Conservation (phyloP, 1,139 yeast genomes). For the Scheffersomyces illinoinensis region DNA sequence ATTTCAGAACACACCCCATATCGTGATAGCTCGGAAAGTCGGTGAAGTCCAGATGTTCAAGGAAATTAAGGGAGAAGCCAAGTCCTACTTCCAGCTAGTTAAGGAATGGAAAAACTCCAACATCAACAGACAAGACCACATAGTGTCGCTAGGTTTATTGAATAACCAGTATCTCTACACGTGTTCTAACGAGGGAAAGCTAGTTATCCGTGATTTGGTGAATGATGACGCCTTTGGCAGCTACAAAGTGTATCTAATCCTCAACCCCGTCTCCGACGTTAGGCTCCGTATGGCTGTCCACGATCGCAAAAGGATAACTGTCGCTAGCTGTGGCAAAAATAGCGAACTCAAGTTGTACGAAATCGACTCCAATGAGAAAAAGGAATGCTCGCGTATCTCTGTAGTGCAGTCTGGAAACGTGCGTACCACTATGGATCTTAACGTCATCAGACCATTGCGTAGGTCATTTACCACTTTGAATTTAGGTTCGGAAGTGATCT, state of each 20-base stretch:
- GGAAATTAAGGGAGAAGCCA: slow-evolving; percentile 10
- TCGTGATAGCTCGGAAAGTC: slow-evolving; percentile 28
- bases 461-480: slow-evolving; percentile 13
- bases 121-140: slow-evolving; percentile 21
- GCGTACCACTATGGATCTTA: neutral
- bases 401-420: neutral
- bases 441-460: slow-evolving; percentile 7
- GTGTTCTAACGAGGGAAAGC: slow-evolving; percentile 46
- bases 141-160: slow-evolving; percentile 34
- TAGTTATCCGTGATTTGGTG: slow-evolving; percentile 44
- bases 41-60: slow-evolving; percentile 37
- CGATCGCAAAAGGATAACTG: slow-evolving; percentile 13
- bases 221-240: slow-evolving; percentile 39
- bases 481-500: slow-evolving; percentile 2
- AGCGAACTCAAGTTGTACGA: slow-evolving; percentile 40
- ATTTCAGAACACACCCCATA: slow-evolving; percentile 20
- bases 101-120: slow-evolving; percentile 33
- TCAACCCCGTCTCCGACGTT: slow-evolving; percentile 38
- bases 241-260: slow-evolving; percentile 29
- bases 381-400: neutral
- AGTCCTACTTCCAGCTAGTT: slow-evolving; percentile 18
- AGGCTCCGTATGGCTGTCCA: slow-evolving; percentile 18
- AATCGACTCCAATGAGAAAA: slow-evolving; percentile 7
- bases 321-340: slow-evolving; percentile 49
- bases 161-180: slow-evolving; percentile 35